phyloP scores from a whole-genome alignment of 108 stramenopile species.

The Craspedostauros australis region DNA sequence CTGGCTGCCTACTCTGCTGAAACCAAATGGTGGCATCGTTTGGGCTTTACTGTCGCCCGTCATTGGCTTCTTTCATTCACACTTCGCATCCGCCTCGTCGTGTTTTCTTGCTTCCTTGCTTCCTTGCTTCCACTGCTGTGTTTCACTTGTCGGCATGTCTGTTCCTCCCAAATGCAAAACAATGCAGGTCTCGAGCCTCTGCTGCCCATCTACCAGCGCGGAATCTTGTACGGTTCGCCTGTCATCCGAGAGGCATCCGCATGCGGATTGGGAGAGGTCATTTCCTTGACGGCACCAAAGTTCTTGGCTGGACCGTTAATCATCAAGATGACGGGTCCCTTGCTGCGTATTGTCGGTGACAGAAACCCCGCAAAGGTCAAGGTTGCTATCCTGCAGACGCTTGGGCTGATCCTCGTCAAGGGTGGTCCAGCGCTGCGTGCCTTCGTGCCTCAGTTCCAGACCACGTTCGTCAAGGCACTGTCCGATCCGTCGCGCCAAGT shows the following conservation, averaged over 20 bases:
- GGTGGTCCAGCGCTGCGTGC: slow-evolving; percentile 91
- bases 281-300: slow-evolving; percentile 79
- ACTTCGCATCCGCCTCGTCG: too few relatives aligned
- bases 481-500: slow-evolving; percentile 88
- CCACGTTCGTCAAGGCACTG: slow-evolving; percentile 98
- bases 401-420: slow-evolving; percentile 85
- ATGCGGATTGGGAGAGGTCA: slow-evolving; percentile 91
- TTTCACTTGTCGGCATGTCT: too few relatives aligned
- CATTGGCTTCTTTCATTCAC: too few relatives aligned
- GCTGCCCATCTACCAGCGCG: slow-evolving; percentile 94
- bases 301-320: slow-evolving; percentile 85
- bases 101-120: slow-evolving; percentile 5
- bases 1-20: too few relatives aligned
- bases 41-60: neutral
- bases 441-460: slow-evolving; percentile 99
- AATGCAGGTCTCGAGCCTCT: slow-evolving; percentile 93
- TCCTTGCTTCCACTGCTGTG: slow-evolving; percentile 1
- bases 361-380: slow-evolving; percentile 90
- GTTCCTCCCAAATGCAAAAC: too few relatives aligned
- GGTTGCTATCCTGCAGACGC: slow-evolving; percentile 85
- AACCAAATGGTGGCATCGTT: neutral
- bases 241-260: slow-evolving; percentile 84
- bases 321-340: slow-evolving; percentile 96
- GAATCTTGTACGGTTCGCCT: slow-evolving; percentile 88
- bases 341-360: slow-evolving; percentile 97